Percentiles rank a stretch among this genome's conserved stretches.
Evolutionary conservation across 495 filamentous ascomycete species (phyloP).

Genomic region (Friedmanniomyces simplex): DNA sequence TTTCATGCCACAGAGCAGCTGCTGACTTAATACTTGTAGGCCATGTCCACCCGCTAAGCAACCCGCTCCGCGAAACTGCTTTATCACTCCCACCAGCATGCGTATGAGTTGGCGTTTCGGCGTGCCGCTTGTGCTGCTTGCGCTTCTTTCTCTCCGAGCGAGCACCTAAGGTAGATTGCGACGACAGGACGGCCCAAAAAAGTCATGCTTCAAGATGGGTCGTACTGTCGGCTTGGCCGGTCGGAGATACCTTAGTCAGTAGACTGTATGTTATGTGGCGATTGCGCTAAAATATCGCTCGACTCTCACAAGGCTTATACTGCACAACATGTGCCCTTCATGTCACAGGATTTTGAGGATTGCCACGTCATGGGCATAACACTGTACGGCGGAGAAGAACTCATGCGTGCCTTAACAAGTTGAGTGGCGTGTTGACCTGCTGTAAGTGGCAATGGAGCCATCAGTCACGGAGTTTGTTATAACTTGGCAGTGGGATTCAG

Average conservation of each 20-base stretch:
- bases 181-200: conserved; percentile 9
- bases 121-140: not conserved
- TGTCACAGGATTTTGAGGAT: no score
- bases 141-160: not conserved
- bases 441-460: no score
- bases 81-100: not conserved
- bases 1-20: not conserved
- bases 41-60: conserved; percentile 21
- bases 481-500: no score
- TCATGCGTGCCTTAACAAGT: no score
- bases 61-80: not conserved
- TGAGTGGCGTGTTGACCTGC: no score
- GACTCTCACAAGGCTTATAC: no score
- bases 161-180: conserved; percentile 11
- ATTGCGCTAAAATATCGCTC: no score
- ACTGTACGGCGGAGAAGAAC: no score
- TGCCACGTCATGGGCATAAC: no score
- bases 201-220: not conserved
- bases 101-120: conserved; percentile 7
- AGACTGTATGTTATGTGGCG: conserved; percentile 3
- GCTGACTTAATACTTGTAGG: not conserved
- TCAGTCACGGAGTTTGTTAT: no score
- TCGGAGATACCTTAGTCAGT: not conserved
- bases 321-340: no score
- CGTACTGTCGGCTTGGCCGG: not conserved